Percentiles rank a stretch among this genome's conserved stretches.
phyloP scores from a whole-genome alignment of 2,329 filamentous ascomycete species.

The Aspergillus novofumigatus region DNA sequence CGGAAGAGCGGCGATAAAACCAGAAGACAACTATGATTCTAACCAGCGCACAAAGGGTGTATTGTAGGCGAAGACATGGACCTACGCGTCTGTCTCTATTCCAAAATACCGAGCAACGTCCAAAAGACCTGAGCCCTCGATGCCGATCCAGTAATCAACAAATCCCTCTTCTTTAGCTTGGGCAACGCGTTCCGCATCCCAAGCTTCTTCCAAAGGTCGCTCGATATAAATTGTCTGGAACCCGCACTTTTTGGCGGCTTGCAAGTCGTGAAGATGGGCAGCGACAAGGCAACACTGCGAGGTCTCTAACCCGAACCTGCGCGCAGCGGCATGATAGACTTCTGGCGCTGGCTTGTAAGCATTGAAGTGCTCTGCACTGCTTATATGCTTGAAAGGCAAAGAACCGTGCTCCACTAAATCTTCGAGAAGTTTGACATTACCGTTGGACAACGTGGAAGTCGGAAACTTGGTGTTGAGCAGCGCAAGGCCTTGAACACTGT shows the following conservation, averaged over 20 bases:
- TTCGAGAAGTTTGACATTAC: conserved; percentile 58
- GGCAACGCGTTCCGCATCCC: conserved; percentile 47
- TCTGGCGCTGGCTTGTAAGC: conserved; percentile 67
- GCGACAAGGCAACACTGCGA: conserved; percentile 69
- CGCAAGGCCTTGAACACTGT: conserved; percentile 54
- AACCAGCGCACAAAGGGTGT: too few relatives aligned
- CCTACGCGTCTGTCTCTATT: conserved; percentile 1
- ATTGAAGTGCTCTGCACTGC: conserved; percentile 64
- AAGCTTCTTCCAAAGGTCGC: conserved; percentile 60
- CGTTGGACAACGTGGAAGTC: conserved; percentile 68
- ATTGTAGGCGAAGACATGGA: too few relatives aligned
- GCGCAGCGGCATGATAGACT: conserved; percentile 64
- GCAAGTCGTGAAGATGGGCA: conserved; percentile 65
- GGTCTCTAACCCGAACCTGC: conserved; percentile 52
- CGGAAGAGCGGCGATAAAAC: too few relatives aligned
- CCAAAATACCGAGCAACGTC: conserved; percentile 16
- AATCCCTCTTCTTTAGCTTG: conserved; percentile 53
- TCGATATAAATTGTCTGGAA: conserved; percentile 69
- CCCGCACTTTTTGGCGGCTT: conserved; percentile 59
- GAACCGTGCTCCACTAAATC: conserved; percentile 58
- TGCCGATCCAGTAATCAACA: conserved; percentile 59
- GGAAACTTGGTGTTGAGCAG: conserved; percentile 52
- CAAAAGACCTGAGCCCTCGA: conserved; percentile 13
- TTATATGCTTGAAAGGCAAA: conserved; percentile 58
- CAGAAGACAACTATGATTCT: too few relatives aligned